phyloP scores from a whole-genome alignment of 1,284 basidiomycete species.

The Neotropicomus parvogracilis region DNA sequence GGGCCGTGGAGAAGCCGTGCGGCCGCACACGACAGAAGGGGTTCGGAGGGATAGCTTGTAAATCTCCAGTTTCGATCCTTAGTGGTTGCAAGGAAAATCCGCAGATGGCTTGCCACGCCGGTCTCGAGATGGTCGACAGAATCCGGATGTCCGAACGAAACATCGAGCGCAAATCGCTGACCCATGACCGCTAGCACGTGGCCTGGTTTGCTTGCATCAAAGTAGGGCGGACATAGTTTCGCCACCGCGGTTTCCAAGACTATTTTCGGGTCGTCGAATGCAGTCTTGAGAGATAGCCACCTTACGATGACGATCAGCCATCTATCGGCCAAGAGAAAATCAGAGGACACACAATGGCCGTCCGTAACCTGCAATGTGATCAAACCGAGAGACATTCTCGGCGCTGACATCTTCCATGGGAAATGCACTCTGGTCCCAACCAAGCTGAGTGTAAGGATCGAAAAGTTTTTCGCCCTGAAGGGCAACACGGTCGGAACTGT shows the following conservation, averaged over 20 bases:
- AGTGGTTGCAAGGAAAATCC: conserved; percentile 2
- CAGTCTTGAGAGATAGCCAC: conserved; percentile 1
- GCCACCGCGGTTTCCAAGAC: not conserved
- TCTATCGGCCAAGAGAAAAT: not conserved
- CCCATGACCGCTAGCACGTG: conserved; percentile 9
- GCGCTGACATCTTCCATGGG: not conserved
- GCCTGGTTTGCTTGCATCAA: not conserved
- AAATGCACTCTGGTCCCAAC: conserved; percentile 10
- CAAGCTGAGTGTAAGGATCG: too few relatives aligned
- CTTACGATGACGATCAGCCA: not conserved
- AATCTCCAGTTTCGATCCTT: conserved; percentile 6
- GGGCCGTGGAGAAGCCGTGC: conserved; percentile 5
- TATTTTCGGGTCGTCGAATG: not conserved
- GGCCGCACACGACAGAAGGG: too few relatives aligned
- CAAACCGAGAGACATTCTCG: not conserved
- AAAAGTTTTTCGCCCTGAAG: not conserved
- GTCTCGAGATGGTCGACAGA: conserved; percentile 4
- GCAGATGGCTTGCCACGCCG: conserved; percentile 11
- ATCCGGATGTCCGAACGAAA: conserved; percentile 5
- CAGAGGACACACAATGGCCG: conserved; percentile 1
- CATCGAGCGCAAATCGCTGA: conserved; percentile 9
- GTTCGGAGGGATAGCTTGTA: conserved; percentile 14
- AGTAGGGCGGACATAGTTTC: conserved; percentile 1
- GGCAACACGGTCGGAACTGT: conserved; percentile 6
- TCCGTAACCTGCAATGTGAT: conserved; percentile 3